phyloP scores from a whole-genome alignment of 2,329 filamentous ascomycete genomes.

The Calonectria leucothoes region DNA sequence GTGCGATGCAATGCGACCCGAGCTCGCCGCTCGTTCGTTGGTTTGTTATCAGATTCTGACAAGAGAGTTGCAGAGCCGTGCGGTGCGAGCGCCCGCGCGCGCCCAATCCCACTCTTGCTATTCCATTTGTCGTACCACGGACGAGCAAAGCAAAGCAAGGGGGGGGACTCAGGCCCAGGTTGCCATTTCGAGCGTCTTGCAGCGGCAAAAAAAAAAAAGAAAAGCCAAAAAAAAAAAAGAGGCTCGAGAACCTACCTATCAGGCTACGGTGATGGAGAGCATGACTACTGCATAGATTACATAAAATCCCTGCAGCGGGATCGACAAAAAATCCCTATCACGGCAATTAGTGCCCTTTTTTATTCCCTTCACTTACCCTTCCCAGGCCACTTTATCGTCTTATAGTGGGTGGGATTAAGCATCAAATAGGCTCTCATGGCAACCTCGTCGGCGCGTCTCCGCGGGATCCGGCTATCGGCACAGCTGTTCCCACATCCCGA shows the following conservation, averaged over 20 bases:
- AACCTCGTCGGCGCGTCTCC: background rate
- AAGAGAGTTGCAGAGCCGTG: background rate
- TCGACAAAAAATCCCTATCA: conserved; percentile 9
- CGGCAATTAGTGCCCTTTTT: background rate
- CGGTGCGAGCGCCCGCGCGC: no score
- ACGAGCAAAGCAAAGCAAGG: background rate
- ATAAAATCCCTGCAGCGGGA: background rate
- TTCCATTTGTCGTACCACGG: background rate
- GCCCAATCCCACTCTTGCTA: background rate
- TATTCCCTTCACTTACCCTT: background rate
- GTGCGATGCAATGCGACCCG: background rate
- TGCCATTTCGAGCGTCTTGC: background rate
- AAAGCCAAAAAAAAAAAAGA: no score
- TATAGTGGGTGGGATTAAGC: background rate
- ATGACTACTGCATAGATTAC: background rate
- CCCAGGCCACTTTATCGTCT: background rate
- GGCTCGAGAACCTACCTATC: background rate
- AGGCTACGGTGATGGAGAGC: background rate
- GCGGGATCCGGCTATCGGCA: background rate
- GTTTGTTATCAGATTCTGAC: background rate
- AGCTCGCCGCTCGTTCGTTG: background rate
- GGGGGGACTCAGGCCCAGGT: background rate
- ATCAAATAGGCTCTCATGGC: background rate
- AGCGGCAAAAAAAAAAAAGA: no score
- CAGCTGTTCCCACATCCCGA: background rate